phyloP scores from a whole-genome alignment of 2,329 filamentous ascomycete species.

The Pyrenochaeta sp. region DNA sequence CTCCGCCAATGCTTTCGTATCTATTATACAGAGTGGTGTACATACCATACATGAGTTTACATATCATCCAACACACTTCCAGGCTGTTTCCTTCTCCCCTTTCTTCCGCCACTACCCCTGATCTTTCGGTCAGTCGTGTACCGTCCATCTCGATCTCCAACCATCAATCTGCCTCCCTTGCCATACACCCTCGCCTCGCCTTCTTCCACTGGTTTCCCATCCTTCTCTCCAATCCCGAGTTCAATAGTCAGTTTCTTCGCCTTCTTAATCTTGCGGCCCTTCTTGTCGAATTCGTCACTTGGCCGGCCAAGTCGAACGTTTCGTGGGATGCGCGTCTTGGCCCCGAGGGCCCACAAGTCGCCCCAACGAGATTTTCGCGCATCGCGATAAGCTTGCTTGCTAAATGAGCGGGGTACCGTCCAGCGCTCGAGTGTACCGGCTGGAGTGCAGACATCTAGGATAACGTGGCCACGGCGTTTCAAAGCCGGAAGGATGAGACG shows the following conservation, averaged over 20 bases:
- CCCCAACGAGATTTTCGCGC: slow-evolving; percentile 91
- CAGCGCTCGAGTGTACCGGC: slow-evolving; percentile 87
- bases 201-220: slow-evolving; percentile 29
- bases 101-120: slow-evolving; percentile 47
- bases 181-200: slow-evolving; percentile 21
- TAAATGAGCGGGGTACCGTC: slow-evolving; percentile 85
- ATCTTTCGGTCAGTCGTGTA: slow-evolving; percentile 45
- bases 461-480: slow-evolving; percentile 88
- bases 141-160: slow-evolving; percentile 40
- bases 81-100: slow-evolving; percentile 45
- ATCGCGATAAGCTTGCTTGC: slow-evolving; percentile 85
- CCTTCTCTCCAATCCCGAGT: slow-evolving; percentile 34
- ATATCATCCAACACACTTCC: slow-evolving; percentile 28
- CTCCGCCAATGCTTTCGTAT: slow-evolving; percentile 5
- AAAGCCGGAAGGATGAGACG: slow-evolving; percentile 80
- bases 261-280: slow-evolving; percentile 44
- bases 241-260: slow-evolving; percentile 41
- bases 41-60: slow-evolving; percentile 5
- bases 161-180: slow-evolving; percentile 29
- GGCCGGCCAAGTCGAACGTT: slow-evolving; percentile 65
- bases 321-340: slow-evolving; percentile 78
- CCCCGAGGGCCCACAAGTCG: slow-evolving; percentile 93
- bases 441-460: slow-evolving; percentile 89
- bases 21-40: slow-evolving; percentile 5
- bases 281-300: slow-evolving; percentile 51